Conservation (phyloP, 305 asterid species). For the Striga hermonthica region DNA sequence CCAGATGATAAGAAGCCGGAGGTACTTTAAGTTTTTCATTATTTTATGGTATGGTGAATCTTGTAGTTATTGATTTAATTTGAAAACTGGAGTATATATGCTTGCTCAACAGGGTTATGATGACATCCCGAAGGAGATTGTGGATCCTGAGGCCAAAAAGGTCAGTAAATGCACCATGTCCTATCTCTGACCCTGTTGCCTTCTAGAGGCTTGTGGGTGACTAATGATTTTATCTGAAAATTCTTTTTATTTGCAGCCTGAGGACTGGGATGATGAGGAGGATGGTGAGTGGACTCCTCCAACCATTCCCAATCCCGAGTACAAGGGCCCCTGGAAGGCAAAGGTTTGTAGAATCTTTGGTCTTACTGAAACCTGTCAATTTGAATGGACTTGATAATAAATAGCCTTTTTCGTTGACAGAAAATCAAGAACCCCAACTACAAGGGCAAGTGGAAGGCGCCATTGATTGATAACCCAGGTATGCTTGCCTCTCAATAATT, state of each 20-base stretch:
- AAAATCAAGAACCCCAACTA: conserved; percentile 95
- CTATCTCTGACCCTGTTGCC: background rate
- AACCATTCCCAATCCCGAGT: conserved; percentile 92
- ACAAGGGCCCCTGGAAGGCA: conserved; percentile 95
- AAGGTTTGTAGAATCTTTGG: conserved; percentile 50
- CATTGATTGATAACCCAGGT: conserved; percentile 97
- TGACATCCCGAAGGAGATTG: conserved; percentile 88
- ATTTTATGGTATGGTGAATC: background rate
- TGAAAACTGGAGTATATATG: background rate
- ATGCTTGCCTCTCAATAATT: conserved; percentile 12
- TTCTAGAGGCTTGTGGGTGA: background rate
- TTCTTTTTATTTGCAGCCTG: conserved; percentile 63
- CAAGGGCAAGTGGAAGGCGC: conserved; percentile 98
- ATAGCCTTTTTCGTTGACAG: conserved; percentile 41
- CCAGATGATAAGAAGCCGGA: conserved; percentile 98
- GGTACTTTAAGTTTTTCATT: conserved; percentile 35
- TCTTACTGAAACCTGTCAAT: conserved; percentile 15
- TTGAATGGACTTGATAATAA: conserved; percentile 14
- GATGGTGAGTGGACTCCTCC: conserved; percentile 99
- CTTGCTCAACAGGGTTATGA: conserved; percentile 67
- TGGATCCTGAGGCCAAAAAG: conserved; percentile 92
- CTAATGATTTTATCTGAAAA: conserved; percentile 5
- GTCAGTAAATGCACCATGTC: conserved; percentile 36
- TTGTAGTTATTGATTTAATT: background rate
- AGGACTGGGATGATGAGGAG: conserved; percentile 99